phyloP scores from a whole-genome alignment of 306 rosid genomes.

The Malus asiatica region DNA sequence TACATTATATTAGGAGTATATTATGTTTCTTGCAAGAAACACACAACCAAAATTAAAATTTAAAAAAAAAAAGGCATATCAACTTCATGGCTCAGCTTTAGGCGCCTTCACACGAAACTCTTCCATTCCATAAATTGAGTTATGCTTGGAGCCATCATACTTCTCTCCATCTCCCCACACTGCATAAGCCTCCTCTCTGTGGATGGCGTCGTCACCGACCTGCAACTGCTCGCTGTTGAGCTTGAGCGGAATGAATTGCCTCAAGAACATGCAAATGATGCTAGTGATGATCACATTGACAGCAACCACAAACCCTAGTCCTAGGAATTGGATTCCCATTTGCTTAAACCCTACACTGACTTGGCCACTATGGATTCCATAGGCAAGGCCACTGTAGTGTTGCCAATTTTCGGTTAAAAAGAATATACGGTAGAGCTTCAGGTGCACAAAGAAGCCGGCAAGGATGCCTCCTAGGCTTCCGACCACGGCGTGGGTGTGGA shows the following conservation, averaged over 20 bases:
- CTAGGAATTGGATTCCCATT: constrained; percentile 38
- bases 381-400: constrained; percentile 24
- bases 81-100: background rate
- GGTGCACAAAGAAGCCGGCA: constrained; percentile 36
- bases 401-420: background rate
- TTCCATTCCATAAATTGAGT: background rate
- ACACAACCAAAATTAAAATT: background rate
- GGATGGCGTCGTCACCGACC: constrained; percentile 30
- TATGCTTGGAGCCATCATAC: constrained; percentile 17
- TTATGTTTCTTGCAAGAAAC: background rate
- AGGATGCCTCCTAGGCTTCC: constrained; percentile 50
- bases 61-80: background rate
- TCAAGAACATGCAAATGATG: constrained; percentile 19
- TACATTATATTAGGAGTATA: too few species aligned
- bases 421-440: constrained; percentile 31
- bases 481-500: constrained; percentile 48
- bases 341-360: constrained; percentile 20
- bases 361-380: constrained; percentile 10
- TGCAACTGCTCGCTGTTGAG: constrained; percentile 20
- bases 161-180: constrained; percentile 45
- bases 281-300: constrained; percentile 23
- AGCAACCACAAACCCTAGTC: constrained; percentile 28
- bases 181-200: constrained; percentile 37
- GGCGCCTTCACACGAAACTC: background rate
- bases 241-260: constrained; percentile 17